Conservation (phyloP, 495 filamentous ascomycete genomes). For the Echria macrotheca region DNA sequence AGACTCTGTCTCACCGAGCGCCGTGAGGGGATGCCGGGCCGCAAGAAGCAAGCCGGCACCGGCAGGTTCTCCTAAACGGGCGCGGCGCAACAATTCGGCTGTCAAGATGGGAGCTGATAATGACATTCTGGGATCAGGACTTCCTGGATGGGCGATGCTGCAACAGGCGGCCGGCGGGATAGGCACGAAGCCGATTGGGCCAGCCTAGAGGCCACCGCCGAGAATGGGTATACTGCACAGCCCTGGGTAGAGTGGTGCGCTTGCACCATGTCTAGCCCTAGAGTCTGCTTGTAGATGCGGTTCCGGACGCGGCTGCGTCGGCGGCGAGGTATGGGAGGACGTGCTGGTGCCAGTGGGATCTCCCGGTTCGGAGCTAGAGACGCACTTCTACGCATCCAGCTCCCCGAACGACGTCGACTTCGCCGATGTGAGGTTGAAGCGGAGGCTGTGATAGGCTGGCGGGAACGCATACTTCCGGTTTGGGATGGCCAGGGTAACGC, state of each 20-base stretch:
- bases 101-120: neutral
- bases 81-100: too few species aligned
- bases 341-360: slow-evolving; percentile 1
- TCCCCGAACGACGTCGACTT: slow-evolving; percentile 1
- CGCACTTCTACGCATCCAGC: neutral
- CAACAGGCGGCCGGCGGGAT: neutral
- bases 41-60: too few species aligned
- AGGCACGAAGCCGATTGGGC: slow-evolving; percentile 1
- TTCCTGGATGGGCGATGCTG: neutral
- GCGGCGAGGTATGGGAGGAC: too few species aligned
- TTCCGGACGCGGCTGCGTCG: too few species aligned
- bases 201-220: neutral
- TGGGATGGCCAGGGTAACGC: neutral
- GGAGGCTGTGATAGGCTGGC: neutral
- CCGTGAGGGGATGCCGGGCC: too few species aligned
- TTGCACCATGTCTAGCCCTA: neutral
- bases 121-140: neutral
- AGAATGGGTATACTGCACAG: neutral
- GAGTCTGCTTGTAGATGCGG: too few species aligned
- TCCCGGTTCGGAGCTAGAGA: neutral
- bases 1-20: too few species aligned
- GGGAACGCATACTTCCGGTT: neutral
- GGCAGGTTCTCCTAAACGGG: too few species aligned
- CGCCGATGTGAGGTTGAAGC: slow-evolving; percentile 1
- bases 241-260: neutral